phyloP scores from a whole-genome alignment of 116 monocot species.

The Trichopus zeylanicus region DNA sequence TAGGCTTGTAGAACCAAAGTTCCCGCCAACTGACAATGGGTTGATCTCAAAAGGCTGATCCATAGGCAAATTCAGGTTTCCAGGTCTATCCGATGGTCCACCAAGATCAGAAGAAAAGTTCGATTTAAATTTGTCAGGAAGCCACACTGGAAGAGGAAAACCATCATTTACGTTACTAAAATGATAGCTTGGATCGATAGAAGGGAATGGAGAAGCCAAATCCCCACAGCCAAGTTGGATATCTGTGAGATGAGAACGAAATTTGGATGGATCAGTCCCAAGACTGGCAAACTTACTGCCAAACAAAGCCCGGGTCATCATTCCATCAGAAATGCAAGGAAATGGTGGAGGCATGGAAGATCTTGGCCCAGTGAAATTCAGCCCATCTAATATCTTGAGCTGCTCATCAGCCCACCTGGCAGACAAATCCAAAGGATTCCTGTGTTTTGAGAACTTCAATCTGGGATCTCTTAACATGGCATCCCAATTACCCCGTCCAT shows the following conservation, averaged over 20 bases:
- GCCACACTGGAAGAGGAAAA: constrained; percentile 24
- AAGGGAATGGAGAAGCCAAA: constrained; percentile 22
- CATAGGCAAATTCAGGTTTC: constrained; percentile 20
- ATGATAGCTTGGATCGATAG: constrained; percentile 19
- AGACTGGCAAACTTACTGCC: constrained; percentile 50
- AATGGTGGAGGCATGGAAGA: constrained; percentile 28
- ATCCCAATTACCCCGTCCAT: constrained; percentile 96
- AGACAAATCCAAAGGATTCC: constrained; percentile 49
- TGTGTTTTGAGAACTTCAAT: constrained; percentile 59
- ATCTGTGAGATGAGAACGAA: constrained; percentile 73
- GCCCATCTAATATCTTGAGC: constrained; percentile 63
- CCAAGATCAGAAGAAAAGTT: constrained; percentile 24
- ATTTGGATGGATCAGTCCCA: constrained; percentile 43
- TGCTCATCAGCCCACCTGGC: constrained; percentile 78
- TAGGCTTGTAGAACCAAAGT: constrained; percentile 11
- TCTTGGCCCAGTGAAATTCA: constrained; percentile 20
- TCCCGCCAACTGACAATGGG: constrained; percentile 10
- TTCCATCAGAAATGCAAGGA: constrained; percentile 53
- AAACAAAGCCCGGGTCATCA: constrained; percentile 64
- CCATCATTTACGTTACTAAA: constrained; percentile 18
- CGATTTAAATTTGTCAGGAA: constrained; percentile 24
- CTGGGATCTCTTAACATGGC: constrained; percentile 73
- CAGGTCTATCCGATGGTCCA: constrained; percentile 24
- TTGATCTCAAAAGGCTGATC: constrained; percentile 21
- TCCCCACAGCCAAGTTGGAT: constrained; percentile 68